Conservation (phyloP, 345 rosid species). For the Gossypium sturtianum region DNA sequence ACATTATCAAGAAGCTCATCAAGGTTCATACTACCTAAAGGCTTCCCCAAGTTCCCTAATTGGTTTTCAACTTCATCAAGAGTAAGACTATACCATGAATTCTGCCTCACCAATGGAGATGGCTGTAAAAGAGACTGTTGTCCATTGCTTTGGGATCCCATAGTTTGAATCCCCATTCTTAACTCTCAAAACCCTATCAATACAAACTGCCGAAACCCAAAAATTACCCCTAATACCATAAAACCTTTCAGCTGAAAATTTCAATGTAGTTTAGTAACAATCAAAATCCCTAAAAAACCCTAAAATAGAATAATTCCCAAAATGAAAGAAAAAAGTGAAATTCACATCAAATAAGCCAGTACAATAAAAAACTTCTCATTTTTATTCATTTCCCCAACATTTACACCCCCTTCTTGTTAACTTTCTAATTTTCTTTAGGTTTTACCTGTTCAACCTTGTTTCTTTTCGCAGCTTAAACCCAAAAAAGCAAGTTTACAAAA, state of each 20-base stretch:
- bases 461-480: not conserved
- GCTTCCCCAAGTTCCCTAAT: conserved; percentile 38
- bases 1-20: conserved; percentile 50
- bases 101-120: conserved; percentile 32
- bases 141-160: conserved; percentile 46
- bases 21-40: conserved; percentile 53
- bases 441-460: not conserved
- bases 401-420: not conserved
- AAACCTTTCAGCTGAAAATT: not conserved
- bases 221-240: not conserved
- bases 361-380: not conserved
- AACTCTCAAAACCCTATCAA: conserved; percentile 8
- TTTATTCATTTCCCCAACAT: not conserved
- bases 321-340: not conserved
- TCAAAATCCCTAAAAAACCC: not conserved
- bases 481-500: not conserved
- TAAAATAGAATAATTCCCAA: not conserved
- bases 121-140: conserved; percentile 34
- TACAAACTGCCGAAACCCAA: not conserved
- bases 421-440: not conserved
- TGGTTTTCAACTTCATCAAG: conserved; percentile 43
- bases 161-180: conserved; percentile 57
- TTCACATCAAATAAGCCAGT: not conserved
- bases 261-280: not conserved
- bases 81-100: conserved; percentile 44